These are phyloP conservation scores for Whalleya microplaca DNA, from an alignment of 2,329 filamentous ascomycete genomes.

Conservation along the genomic window DNA sequence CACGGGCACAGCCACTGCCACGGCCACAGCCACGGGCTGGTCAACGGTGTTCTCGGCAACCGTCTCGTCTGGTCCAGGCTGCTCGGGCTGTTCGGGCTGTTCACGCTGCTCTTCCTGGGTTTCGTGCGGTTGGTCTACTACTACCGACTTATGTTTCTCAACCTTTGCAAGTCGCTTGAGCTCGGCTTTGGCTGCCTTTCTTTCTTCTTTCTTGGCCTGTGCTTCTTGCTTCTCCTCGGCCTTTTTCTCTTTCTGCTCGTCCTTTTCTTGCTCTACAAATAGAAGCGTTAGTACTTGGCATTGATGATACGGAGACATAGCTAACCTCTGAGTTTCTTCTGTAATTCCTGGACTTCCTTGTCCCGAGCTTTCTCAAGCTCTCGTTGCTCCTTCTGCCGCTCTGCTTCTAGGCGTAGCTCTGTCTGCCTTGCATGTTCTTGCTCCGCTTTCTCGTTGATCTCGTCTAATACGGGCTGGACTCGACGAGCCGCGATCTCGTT, in stretches of 20 bases:
- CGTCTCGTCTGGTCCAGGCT: conserved; percentile 9
- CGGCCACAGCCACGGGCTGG: conserved; percentile 33
- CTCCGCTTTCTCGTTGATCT: conserved; percentile 80
- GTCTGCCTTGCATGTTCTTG: conserved; percentile 69
- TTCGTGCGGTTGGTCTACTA: conserved; percentile 34
- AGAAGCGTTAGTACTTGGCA: conserved; percentile 20
- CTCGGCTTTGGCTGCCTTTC: conserved; percentile 56
- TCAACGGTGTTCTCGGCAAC: conserved; percentile 29
- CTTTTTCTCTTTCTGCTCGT: conserved; percentile 47
- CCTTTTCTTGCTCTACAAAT: conserved; percentile 50
- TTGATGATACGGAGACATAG: conserved; percentile 4
- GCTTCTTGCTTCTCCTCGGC: conserved; percentile 54
- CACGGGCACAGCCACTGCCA: no score
- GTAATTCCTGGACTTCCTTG: conserved; percentile 56
- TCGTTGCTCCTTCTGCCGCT: conserved; percentile 65
- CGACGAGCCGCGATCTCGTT: conserved; percentile 77
- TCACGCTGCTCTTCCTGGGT: conserved; percentile 32
- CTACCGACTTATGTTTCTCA: conserved; percentile 54
- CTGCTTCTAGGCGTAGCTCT: conserved; percentile 64
- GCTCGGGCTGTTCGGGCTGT: conserved; percentile 16
- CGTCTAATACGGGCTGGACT: conserved; percentile 82
- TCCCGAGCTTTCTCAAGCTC: conserved; percentile 53
- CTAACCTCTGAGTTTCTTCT: conserved; percentile 63
- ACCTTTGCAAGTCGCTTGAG: conserved; percentile 55
- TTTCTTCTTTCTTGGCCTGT: conserved; percentile 49